Evolutionary conservation across 2,329 filamentous ascomycete species (phyloP).

Genomic region (Pseudogymnoascus pannorum): DNA sequence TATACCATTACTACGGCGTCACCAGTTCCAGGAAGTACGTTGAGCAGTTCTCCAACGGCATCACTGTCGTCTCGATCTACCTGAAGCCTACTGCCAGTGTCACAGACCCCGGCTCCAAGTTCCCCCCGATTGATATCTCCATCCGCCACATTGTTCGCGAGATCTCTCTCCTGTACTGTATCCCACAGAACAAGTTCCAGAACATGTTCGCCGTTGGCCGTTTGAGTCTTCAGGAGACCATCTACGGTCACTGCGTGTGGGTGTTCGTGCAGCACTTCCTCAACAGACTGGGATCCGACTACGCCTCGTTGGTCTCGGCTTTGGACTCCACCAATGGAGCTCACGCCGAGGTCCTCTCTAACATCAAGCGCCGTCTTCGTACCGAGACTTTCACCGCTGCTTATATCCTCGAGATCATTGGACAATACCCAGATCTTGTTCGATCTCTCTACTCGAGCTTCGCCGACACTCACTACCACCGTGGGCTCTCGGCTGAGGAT

Average conservation of each 20-base stretch:
- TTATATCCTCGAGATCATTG: conserved; percentile 97
- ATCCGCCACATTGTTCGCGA: conserved; percentile 99
- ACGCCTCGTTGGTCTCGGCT: conserved; percentile 75
- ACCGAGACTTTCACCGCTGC: conserved; percentile 97
- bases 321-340: conserved; percentile 74
- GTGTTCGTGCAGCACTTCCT: conserved; percentile 97
- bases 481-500: conserved; percentile 41
- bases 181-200: conserved; percentile 96
- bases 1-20: conserved; percentile 98
- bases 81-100: conserved; percentile 60
- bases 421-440: conserved; percentile 79
- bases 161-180: conserved; percentile 91
- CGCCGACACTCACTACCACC: conserved; percentile 70
- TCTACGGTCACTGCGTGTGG: conserved; percentile 96
- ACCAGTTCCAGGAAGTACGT: conserved; percentile 97
- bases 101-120: conserved; percentile 45
- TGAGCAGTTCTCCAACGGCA: conserved; percentile 97
- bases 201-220: conserved; percentile 76
- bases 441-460: conserved; percentile 86
- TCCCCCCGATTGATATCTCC: conserved; percentile 82
- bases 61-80: conserved; percentile 95
- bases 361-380: conserved; percentile 89
- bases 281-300: conserved; percentile 88
- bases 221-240: conserved; percentile 89
- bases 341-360: conserved; percentile 76